phyloP scores from a whole-genome alignment of 352 stramenopile species.

The Plasmopara viticola region DNA sequence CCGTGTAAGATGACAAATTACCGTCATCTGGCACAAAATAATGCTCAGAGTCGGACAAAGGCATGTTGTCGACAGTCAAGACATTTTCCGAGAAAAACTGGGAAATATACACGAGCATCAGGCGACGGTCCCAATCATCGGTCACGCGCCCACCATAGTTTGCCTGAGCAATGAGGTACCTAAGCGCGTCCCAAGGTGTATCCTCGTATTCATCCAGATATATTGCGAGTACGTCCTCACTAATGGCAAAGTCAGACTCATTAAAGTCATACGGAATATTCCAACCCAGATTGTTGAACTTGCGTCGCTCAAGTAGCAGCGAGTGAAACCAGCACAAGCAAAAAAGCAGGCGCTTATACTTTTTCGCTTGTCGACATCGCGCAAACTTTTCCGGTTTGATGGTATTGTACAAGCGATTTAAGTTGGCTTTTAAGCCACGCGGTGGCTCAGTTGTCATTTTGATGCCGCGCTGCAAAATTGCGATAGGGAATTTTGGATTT shows the following conservation, averaged over 20 bases:
- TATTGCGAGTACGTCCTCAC: conserved; percentile 92
- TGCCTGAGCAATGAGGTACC: conserved; percentile 94
- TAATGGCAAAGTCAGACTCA: conserved; percentile 95
- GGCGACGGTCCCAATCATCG: conserved; percentile 92
- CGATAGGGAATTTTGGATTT: conserved; percentile 93
- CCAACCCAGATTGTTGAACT: conserved; percentile 96
- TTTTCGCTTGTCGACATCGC: conserved; percentile 75
- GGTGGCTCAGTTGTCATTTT: conserved; percentile 97
- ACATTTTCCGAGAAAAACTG: conserved; percentile 93
- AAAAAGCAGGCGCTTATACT: conserved; percentile 92
- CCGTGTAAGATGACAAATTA: conserved; percentile 81
- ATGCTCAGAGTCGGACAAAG: conserved; percentile 84
- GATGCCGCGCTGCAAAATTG: conserved; percentile 91
- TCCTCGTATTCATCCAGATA: conserved; percentile 92
- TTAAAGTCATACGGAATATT: conserved; percentile 98
- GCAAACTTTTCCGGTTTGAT: conserved; percentile 83
- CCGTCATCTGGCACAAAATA: conserved; percentile 93
- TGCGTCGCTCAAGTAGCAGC: conserved; percentile 90
- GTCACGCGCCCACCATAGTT: conserved; percentile 96
- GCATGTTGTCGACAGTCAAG: conserved; percentile 78
- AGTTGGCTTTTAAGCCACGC: conserved; percentile 88
- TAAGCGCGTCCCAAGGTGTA: conserved; percentile 90
- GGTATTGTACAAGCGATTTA: conserved; percentile 93
- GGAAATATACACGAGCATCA: conserved; percentile 95
- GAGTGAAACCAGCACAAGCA: conserved; percentile 95